Conservation (phyloP, 176 grass and related monocot species). For the Chloris gayana region DNA sequence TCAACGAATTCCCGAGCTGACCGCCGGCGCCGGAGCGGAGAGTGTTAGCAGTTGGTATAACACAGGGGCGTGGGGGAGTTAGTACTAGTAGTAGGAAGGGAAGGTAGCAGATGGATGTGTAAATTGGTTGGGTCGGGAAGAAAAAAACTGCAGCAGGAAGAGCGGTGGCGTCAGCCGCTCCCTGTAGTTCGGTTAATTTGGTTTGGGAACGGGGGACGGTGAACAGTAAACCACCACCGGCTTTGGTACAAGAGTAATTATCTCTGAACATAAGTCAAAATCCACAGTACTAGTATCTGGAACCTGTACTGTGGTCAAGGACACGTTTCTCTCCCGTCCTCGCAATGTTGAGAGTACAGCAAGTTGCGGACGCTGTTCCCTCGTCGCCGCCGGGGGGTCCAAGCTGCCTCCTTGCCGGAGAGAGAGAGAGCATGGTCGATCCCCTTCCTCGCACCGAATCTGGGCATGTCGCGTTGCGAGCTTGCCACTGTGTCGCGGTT, state of each 20-base stretch:
- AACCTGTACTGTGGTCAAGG: not conserved
- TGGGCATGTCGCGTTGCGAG: not conserved
- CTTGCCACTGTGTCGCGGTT: not conserved
- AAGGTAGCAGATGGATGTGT: not conserved
- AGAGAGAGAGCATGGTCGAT: no score
- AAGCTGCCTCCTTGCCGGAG: not conserved
- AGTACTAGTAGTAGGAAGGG: no score
- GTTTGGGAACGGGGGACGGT: not conserved
- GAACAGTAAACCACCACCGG: no score
- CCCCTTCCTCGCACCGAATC: no score
- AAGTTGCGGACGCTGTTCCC: not conserved
- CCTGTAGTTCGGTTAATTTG: not conserved
- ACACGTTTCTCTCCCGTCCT: not conserved
- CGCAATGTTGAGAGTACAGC: not conserved
- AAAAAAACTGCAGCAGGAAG: not conserved
- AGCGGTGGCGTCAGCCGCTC: not conserved
- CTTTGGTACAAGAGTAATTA: not conserved
- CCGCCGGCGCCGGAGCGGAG: no score
- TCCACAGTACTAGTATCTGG: not conserved
- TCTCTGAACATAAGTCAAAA: not conserved
- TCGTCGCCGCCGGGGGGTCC: not conserved
- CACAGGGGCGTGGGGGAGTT: not conserved
- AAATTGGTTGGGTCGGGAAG: conserved; percentile 10
- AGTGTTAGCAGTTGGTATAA: not conserved
- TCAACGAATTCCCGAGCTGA: conserved; percentile 39